These are phyloP conservation scores for Chrysopogon serrulatus DNA, from an alignment of 176 grass and related monocot species.

Conservation along the genomic window DNA sequence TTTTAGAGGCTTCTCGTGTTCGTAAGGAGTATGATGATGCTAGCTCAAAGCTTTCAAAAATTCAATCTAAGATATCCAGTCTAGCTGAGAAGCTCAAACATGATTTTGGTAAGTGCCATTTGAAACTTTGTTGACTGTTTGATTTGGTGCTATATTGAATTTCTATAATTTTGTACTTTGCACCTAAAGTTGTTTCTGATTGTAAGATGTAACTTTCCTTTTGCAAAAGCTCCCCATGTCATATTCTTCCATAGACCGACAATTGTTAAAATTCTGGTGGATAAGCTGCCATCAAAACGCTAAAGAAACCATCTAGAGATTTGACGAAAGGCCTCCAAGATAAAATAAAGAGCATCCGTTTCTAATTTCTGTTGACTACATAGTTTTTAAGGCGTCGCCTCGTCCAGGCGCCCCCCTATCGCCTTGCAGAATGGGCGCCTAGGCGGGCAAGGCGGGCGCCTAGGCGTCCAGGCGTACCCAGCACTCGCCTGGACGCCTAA, in stretches of 20 bases:
- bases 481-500: no score
- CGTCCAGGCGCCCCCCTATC: no score
- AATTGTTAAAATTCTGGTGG: neutral
- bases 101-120: conserved; percentile 66
- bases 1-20: conserved; percentile 73
- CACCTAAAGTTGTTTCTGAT: neutral
- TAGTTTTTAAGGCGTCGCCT: no score
- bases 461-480: no score
- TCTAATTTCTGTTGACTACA: conserved; percentile 11
- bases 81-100: conserved; percentile 76
- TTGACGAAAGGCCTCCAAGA: neutral
- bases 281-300: neutral
- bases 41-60: conserved; percentile 85
- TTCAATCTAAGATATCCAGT: conserved; percentile 76
- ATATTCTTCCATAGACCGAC: neutral
- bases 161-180: neutral
- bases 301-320: neutral
- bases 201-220: neutral
- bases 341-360: neutral
- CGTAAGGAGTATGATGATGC: conserved; percentile 94
- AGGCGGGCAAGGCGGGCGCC: no score
- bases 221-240: neutral
- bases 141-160: conserved; percentile 8
- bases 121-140: conserved; percentile 1
- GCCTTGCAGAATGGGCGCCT: no score